Evolutionary conservation across 2,329 filamentous ascomycete species (phyloP).

Genomic region (Sporothrix brasiliensis): DNA sequence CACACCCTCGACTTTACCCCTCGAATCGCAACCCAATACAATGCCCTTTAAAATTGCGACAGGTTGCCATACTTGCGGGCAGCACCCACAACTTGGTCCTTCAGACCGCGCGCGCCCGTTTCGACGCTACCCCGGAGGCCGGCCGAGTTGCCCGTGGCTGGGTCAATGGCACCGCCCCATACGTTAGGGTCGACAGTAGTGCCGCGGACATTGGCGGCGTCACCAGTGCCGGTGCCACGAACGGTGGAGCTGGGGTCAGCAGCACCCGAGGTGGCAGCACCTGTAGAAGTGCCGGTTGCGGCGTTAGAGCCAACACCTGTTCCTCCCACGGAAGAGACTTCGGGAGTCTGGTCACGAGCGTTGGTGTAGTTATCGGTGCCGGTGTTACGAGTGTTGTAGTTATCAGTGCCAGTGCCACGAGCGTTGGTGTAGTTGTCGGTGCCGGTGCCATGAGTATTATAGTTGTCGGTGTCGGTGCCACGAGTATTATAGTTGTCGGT

Average conservation of each 20-base stretch:
- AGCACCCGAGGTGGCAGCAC: background rate
- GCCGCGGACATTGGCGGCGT: background rate
- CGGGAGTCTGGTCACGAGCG: background rate
- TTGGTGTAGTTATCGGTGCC: background rate
- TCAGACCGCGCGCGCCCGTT: background rate
- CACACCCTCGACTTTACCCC: background rate
- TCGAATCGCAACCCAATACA: background rate
- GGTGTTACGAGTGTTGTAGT: too few species aligned
- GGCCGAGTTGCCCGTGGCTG: conserved; percentile 9
- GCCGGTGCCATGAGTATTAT: background rate
- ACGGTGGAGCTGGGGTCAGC: background rate
- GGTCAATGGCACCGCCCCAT: conserved; percentile 18
- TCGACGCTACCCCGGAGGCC: conserved; percentile 3
- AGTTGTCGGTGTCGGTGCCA: background rate
- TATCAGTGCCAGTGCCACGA: too few species aligned
- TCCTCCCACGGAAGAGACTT: background rate
- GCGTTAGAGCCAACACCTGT: background rate
- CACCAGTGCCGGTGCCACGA: background rate
- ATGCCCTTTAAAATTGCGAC: conserved; percentile 13
- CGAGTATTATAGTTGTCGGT: background rate
- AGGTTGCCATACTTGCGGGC: conserved; percentile 23
- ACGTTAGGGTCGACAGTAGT: conserved; percentile 9
- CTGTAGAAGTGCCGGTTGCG: background rate
- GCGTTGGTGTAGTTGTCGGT: background rate
- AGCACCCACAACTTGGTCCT: background rate